A percentile compares a stretch with the other conserved stretches of the same genome.
Conservation (phyloP, 257 asterid genomes). For the Solanum chiquidenum region DNA sequence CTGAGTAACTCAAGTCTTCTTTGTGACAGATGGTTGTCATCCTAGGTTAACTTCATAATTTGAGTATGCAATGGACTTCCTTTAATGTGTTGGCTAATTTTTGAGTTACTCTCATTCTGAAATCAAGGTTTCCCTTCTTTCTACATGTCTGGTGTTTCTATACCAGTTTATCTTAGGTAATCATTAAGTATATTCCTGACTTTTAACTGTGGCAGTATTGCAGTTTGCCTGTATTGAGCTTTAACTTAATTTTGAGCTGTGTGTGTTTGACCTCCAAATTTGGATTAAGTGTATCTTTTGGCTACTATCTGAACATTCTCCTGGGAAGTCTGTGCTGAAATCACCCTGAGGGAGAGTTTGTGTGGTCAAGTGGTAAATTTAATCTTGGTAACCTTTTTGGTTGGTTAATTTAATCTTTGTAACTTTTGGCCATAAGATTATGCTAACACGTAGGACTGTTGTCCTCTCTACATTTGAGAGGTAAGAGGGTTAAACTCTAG, state of each 20-base stretch:
- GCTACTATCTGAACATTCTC: not conserved
- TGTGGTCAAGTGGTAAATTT: not conserved
- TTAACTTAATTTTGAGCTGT: not conserved
- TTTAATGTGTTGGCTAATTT: not conserved
- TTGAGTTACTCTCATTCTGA: not conserved
- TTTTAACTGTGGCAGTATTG: not conserved
- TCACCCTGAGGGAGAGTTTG: not conserved
- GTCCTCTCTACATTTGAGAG: not conserved
- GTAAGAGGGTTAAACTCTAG: not conserved
- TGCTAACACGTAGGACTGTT: not conserved
- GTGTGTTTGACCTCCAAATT: not conserved
- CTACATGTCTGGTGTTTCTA: not conserved
- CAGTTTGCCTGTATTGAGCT: not conserved
- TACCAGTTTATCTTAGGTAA: not conserved
- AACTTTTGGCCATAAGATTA: not conserved
- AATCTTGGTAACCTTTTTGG: not conserved
- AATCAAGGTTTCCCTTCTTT: not conserved
- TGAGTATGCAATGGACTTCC: not conserved
- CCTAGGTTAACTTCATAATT: not conserved
- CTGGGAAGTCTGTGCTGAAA: not conserved
- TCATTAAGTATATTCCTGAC: not conserved
- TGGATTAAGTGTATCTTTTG: not conserved
- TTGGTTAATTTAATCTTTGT: not conserved
- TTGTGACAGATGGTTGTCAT: not conserved
- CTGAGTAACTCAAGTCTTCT: not conserved